Conservation (phyloP, 768 basidiomycete species). For the Mycena amicta region DNA sequence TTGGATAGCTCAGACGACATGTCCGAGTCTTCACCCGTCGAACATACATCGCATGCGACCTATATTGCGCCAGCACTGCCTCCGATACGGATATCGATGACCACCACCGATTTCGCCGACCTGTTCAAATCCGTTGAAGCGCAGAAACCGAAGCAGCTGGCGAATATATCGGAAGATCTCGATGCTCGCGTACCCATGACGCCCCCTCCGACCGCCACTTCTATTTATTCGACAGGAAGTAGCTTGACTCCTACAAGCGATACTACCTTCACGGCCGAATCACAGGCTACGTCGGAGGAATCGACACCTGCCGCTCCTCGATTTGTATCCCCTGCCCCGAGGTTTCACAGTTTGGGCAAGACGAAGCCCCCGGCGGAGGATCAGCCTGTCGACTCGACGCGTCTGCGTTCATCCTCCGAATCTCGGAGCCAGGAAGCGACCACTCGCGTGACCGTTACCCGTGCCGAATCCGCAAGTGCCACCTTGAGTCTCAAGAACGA, state of each 20-base stretch:
- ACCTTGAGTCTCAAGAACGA: conserved; percentile 33
- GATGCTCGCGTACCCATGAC: conserved; percentile 30
- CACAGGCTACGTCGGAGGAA: conserved; percentile 17
- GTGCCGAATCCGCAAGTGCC: conserved; percentile 37
- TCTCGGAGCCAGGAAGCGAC: conserved; percentile 27
- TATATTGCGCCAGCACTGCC: conserved; percentile 88
- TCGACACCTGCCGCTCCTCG: conserved; percentile 5
- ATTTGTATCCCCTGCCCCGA: conserved; percentile 20
- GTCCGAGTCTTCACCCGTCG: conserved; percentile 63
- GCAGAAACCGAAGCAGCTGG: conserved; percentile 48
- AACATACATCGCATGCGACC: conserved; percentile 69
- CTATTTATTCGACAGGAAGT: conserved; percentile 22
- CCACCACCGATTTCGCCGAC: conserved; percentile 79
- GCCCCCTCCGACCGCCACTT: conserved; percentile 38
- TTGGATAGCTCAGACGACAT: conserved; percentile 47
- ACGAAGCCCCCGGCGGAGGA: not conserved
- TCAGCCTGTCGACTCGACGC: not conserved
- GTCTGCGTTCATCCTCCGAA: conserved; percentile 34
- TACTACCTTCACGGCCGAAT: conserved; percentile 23
- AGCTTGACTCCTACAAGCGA: conserved; percentile 31
- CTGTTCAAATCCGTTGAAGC: conserved; percentile 63
- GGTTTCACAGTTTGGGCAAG: conserved; percentile 17
- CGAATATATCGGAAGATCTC: conserved; percentile 42
- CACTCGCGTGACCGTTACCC: conserved; percentile 48
- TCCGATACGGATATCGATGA: conserved; percentile 90